Evolutionary conservation across 192 early-diverging fungal species (phyloP).

Genomic region (Coemansia sp.): DNA sequence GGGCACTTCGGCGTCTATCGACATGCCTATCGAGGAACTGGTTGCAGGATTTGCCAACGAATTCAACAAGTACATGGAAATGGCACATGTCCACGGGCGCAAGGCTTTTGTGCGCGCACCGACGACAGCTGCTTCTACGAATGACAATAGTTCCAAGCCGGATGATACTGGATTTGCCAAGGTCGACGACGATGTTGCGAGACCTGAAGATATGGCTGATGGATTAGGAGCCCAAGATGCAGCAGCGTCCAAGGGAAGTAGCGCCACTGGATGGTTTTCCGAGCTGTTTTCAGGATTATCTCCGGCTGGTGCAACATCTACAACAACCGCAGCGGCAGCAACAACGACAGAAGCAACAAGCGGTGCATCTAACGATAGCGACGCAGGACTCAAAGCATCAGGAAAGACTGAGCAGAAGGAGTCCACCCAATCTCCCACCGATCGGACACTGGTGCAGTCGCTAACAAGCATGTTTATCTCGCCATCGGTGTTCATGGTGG

Average conservation of each 20-base stretch:
- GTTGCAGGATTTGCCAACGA: conserved; percentile 47
- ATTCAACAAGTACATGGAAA: conserved; percentile 42
- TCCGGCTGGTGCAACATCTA: not conserved
- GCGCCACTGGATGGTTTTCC: conserved; percentile 28
- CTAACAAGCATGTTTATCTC: conserved; percentile 54
- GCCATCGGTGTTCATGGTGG: conserved; percentile 41
- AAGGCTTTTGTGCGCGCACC: conserved; percentile 28
- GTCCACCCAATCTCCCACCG: conserved; percentile 6
- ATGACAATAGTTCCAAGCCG: conserved; percentile 5
- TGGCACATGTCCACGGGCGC: conserved; percentile 22
- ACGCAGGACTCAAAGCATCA: not conserved
- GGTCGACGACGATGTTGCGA: conserved; percentile 39
- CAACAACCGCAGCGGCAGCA: not conserved
- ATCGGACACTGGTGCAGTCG: conserved; percentile 52
- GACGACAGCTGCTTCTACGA: not conserved
- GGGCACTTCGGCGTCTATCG: conserved; percentile 8
- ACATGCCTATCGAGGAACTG: conserved; percentile 44
- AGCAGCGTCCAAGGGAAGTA: conserved; percentile 2
- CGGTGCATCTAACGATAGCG: not conserved
- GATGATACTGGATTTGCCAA: conserved; percentile 31
- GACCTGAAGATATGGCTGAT: not conserved
- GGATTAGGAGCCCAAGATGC: not conserved
- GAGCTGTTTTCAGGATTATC: conserved; percentile 28
- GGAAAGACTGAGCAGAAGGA: conserved; percentile 4
- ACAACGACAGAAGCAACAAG: not conserved